A percentile compares a stretch with the other conserved stretches of the same genome.
Conservation (phyloP, 805 yeast species). For the Monosporozyma servazzii region DNA sequence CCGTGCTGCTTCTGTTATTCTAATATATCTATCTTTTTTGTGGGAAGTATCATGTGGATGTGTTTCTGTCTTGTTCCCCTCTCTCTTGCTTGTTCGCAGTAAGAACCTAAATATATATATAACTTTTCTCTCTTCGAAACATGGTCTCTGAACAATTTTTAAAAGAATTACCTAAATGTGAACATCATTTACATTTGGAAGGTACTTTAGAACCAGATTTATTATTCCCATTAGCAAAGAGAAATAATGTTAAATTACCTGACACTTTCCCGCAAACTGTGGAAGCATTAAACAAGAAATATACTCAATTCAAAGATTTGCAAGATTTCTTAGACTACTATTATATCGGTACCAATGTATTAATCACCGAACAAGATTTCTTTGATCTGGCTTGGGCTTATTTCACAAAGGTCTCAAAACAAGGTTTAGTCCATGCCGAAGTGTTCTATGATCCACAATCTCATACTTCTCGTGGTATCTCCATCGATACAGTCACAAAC, state of each 20-base stretch:
- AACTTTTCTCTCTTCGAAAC: neutral
- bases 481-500: conserved; percentile 47
- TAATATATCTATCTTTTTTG: too few relatives aligned
- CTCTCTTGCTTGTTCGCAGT: neutral
- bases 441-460: conserved; percentile 82
- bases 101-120: too few relatives aligned
- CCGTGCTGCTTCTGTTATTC: neutral
- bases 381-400: conserved; percentile 70
- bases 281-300: conserved; percentile 49
- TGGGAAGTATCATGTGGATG: neutral
- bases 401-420: conserved; percentile 47
- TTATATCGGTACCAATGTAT: conserved; percentile 74
- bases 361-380: conserved; percentile 61
- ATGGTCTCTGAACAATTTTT: conserved; percentile 36
- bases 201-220: conserved; percentile 76
- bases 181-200: conserved; percentile 77
- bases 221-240: conserved; percentile 56
- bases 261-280: conserved; percentile 49
- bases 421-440: conserved; percentile 63
- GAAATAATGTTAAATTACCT: conserved; percentile 56
- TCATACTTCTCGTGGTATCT: conserved; percentile 58
- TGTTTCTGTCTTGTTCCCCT: neutral
- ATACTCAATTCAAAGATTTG: conserved; percentile 52
- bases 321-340: conserved; percentile 75
- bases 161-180: conserved; percentile 73